phyloP scores from a whole-genome alignment of 371 early-diverging fungal species.

The Zychaea mexicana region DNA sequence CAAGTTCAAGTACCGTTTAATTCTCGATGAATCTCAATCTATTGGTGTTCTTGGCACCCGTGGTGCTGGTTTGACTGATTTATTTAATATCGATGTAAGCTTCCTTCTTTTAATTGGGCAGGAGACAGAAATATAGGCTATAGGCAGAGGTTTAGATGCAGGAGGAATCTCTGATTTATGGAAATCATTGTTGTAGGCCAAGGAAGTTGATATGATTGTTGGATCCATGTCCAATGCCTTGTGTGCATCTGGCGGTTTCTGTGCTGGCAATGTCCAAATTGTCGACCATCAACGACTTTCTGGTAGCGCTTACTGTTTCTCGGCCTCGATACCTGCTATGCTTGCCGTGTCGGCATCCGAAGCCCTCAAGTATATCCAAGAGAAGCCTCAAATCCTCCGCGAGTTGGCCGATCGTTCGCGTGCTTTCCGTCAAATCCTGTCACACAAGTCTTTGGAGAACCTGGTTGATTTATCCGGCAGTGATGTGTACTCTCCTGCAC shows the following conservation, averaged over 20 bases:
- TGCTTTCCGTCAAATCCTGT: slow-evolving; percentile 34
- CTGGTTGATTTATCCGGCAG: slow-evolving; percentile 54
- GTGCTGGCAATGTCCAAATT: slow-evolving; percentile 85
- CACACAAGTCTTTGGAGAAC: slow-evolving; percentile 41
- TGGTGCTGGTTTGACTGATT: slow-evolving; percentile 92
- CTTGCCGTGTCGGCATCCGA: slow-evolving; percentile 89
- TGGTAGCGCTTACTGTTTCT: slow-evolving; percentile 95
- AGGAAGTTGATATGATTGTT: slow-evolving; percentile 92
- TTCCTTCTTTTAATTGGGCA: slow-evolving; percentile 4
- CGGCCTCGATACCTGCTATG: slow-evolving; percentile 98
- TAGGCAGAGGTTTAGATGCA: too few relatives aligned
- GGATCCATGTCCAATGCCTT: slow-evolving; percentile 91
- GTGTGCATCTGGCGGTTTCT: slow-evolving; percentile 96
- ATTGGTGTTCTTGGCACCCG: slow-evolving; percentile 92
- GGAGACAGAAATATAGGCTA: neutral
- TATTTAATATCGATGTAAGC: slow-evolving; percentile 70
- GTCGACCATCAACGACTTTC: slow-evolving; percentile 96
- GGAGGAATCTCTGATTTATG: too few relatives aligned
- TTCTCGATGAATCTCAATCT: slow-evolving; percentile 96
- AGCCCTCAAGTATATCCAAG: slow-evolving; percentile 72
- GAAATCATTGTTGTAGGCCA: too few relatives aligned
- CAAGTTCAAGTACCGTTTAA: slow-evolving; percentile 96
- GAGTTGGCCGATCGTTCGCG: slow-evolving; percentile 40
- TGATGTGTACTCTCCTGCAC: slow-evolving; percentile 51
- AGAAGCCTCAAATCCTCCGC: slow-evolving; percentile 34